Percentiles rank a stretch among this genome's conserved stretches.
Evolutionary conservation across 257 asterid species (phyloP).

Genomic region (Capsicum baccatum): DNA sequence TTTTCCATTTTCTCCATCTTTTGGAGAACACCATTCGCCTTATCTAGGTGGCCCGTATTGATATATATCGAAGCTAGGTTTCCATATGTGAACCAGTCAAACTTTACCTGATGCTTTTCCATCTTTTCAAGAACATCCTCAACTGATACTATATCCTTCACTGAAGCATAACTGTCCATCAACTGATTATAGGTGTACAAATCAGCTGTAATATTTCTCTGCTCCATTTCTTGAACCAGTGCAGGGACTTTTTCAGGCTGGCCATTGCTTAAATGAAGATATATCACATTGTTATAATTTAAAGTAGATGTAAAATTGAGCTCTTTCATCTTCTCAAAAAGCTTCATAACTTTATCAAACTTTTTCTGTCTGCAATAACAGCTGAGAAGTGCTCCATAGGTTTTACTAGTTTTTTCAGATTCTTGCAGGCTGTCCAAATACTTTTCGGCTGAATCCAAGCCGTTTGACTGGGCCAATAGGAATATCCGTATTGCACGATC

Average conservation of each 20-base stretch:
- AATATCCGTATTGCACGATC: constrained; percentile 66
- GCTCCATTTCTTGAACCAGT: constrained; percentile 72
- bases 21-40: constrained; percentile 51
- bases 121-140: constrained; percentile 68
- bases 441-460: constrained; percentile 60
- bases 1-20: constrained; percentile 53
- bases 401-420: constrained; percentile 62
- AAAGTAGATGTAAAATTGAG: constrained; percentile 46
- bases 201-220: constrained; percentile 48
- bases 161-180: constrained; percentile 60
- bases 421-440: constrained; percentile 62
- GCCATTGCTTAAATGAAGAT: constrained; percentile 47
- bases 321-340: constrained; percentile 63
- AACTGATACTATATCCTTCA: constrained; percentile 50
- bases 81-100: constrained; percentile 60
- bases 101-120: constrained; percentile 50
- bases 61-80: constrained; percentile 64
- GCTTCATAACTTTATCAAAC: constrained; percentile 60
- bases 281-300: constrained; percentile 64
- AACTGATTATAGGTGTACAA: constrained; percentile 59
- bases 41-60: constrained; percentile 53
- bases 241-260: constrained; percentile 54
- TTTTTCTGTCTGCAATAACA: constrained; percentile 61
- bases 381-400: constrained; percentile 74
- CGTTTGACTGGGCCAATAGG: constrained; percentile 60